A percentile compares a stretch with the other conserved stretches of the same genome.
Evolutionary conservation across 441 rosid species (phyloP).

Genomic region (Euphorbia neoarborescens): DNA sequence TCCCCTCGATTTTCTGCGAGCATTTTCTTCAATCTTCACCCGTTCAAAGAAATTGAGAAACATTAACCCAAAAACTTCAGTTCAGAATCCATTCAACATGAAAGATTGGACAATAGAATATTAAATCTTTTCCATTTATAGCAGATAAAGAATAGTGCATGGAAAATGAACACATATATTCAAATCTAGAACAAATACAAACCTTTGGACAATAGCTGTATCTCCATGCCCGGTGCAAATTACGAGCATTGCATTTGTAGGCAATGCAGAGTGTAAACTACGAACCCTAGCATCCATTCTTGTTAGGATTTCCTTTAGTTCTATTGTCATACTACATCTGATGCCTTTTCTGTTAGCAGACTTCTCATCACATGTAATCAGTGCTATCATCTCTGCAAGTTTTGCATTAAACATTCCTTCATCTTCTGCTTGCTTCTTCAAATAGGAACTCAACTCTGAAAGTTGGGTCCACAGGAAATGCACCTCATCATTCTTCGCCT

Average conservation of each 20-base stretch:
- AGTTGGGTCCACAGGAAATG: constrained; percentile 89
- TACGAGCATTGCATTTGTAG: constrained; percentile 72
- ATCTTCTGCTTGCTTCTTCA: constrained; percentile 57
- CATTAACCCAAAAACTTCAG: neutral
- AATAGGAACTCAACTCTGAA: constrained; percentile 64
- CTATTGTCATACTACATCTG: constrained; percentile 37
- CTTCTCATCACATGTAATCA: constrained; percentile 60
- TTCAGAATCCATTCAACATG: neutral
- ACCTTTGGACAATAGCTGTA: constrained; percentile 77
- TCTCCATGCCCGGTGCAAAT: constrained; percentile 97
- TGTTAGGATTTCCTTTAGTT: constrained; percentile 54
- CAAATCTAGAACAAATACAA: constrained; percentile 5
- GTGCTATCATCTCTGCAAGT: constrained; percentile 71
- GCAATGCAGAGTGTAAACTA: constrained; percentile 48
- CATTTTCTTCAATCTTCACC: constrained; percentile 67
- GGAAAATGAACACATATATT: neutral
- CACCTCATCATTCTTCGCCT: constrained; percentile 61
- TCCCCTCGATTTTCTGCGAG: constrained; percentile 49
- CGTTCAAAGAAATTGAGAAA: constrained; percentile 9
- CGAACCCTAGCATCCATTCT: constrained; percentile 48
- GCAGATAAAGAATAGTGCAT: neutral
- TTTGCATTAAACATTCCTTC: constrained; percentile 50
- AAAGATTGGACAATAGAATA: constrained; percentile 4
- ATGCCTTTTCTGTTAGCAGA: constrained; percentile 31
- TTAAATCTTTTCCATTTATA: neutral